These are phyloP conservation scores for rapeseed (Brassica napus) DNA, from an alignment of 345 rosid species.

Conservation along the genomic window DNA sequence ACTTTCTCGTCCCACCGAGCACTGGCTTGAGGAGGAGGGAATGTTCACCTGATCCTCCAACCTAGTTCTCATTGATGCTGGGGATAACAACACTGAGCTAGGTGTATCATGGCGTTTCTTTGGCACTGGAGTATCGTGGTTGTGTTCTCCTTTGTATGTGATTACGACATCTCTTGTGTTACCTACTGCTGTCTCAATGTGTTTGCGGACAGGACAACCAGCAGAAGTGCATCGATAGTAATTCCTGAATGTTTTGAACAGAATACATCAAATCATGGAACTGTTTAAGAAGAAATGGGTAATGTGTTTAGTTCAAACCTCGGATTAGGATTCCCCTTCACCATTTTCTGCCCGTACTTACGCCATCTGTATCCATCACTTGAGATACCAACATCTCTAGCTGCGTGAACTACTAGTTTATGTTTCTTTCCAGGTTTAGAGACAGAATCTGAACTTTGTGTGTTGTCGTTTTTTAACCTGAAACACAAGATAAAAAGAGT, in stretches of 20 bases:
- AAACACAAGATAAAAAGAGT: constrained; percentile 31
- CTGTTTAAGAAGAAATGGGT: not conserved
- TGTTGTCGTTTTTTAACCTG: constrained; percentile 60
- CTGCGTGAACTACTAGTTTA: constrained; percentile 77
- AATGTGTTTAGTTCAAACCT: constrained; percentile 47
- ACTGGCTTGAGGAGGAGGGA: constrained; percentile 50
- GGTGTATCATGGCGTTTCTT: constrained; percentile 85
- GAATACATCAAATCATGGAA: not conserved
- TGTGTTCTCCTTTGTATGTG: constrained; percentile 85
- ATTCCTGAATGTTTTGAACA: constrained; percentile 58
- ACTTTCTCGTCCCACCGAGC: constrained; percentile 57
- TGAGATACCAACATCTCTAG: constrained; percentile 82
- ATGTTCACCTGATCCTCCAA: constrained; percentile 38
- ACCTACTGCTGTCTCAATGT: constrained; percentile 74
- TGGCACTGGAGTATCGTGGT: constrained; percentile 95
- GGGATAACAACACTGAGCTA: constrained; percentile 71
- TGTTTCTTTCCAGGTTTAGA: constrained; percentile 69
- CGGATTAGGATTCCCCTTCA: constrained; percentile 88
- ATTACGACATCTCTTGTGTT: constrained; percentile 62
- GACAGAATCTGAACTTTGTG: constrained; percentile 44
- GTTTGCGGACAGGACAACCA: constrained; percentile 90
- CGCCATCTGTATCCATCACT: constrained; percentile 98
- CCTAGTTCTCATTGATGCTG: constrained; percentile 56
- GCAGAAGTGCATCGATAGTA: constrained; percentile 94
- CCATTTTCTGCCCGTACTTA: constrained; percentile 96